phyloP scores from a whole-genome alignment of 2,329 filamentous ascomycete species.

The Venturia carpophila region DNA sequence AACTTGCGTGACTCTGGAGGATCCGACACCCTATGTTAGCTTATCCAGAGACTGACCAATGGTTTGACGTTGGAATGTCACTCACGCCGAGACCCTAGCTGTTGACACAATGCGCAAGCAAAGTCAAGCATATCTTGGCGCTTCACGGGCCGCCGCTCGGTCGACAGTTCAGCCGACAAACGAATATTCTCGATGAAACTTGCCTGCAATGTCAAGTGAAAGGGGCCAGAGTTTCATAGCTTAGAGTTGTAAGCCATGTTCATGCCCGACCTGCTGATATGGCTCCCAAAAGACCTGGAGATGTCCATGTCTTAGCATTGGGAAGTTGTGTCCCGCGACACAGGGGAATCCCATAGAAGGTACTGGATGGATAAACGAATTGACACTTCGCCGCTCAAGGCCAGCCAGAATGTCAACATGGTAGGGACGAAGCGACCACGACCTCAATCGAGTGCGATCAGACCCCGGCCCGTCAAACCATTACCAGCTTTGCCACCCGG shows the following conservation, averaged over 20 bases:
- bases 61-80: not conserved
- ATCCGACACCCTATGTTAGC: too few relatives aligned
- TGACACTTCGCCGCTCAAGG: not conserved
- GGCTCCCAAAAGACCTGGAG: not conserved
- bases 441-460: not conserved
- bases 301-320: not conserved
- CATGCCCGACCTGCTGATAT: not conserved
- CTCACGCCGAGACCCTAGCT: not conserved
- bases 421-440: not conserved
- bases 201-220: not conserved
- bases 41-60: not conserved
- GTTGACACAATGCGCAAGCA: not conserved
- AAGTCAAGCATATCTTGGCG: not conserved
- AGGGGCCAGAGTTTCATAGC: not conserved
- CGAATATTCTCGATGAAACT: not conserved
- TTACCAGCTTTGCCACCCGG: not conserved
- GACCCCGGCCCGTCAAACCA: not conserved
- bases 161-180: not conserved
- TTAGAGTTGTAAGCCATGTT: not conserved
- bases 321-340: not conserved
- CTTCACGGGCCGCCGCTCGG: not conserved
- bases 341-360: not conserved
- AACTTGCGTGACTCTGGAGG: too few relatives aligned
- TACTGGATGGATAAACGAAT: not conserved
- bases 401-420: not conserved